Conservation (phyloP, 2,329 filamentous ascomycete species). For the Talaromyces sp. region DNA sequence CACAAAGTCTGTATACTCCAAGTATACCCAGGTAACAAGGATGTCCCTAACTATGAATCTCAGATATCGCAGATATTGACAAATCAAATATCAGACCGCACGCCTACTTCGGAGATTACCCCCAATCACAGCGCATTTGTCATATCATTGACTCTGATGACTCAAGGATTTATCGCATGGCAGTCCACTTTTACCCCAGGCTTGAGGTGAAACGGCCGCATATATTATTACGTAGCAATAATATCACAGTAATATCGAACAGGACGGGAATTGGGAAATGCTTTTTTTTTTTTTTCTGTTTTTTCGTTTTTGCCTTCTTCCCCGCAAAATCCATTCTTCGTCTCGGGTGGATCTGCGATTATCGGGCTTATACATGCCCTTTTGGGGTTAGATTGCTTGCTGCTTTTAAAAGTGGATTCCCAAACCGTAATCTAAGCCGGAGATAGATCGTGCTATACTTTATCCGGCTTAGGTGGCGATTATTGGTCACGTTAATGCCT, state of each 20-base stretch:
- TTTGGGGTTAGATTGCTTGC: background rate
- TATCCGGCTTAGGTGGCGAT: background rate
- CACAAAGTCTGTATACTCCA: background rate
- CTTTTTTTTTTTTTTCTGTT: background rate
- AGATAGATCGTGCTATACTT: background rate
- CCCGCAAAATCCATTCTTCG: constrained; percentile 9
- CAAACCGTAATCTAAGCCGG: background rate
- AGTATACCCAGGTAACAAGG: no score
- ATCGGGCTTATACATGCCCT: constrained; percentile 5
- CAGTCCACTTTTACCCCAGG: background rate
- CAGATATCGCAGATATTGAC: background rate
- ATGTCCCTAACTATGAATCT: no score
- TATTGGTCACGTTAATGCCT: background rate
- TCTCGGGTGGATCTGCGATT: background rate
- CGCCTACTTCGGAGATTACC: constrained; percentile 13
- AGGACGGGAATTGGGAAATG: no score
- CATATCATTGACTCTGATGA: background rate
- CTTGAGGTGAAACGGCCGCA: background rate
- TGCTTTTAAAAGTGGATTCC: constrained; percentile 5
- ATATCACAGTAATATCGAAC: no score
- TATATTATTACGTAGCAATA: no score
- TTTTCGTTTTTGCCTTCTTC: no score
- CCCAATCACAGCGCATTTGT: constrained; percentile 10
- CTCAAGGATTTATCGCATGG: background rate
- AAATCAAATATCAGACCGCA: background rate